A percentile compares a stretch with the other conserved stretches of the same genome.
Conservation (phyloP, 2,329 filamentous ascomycete genomes). For the Aspergillus sp. region DNA sequence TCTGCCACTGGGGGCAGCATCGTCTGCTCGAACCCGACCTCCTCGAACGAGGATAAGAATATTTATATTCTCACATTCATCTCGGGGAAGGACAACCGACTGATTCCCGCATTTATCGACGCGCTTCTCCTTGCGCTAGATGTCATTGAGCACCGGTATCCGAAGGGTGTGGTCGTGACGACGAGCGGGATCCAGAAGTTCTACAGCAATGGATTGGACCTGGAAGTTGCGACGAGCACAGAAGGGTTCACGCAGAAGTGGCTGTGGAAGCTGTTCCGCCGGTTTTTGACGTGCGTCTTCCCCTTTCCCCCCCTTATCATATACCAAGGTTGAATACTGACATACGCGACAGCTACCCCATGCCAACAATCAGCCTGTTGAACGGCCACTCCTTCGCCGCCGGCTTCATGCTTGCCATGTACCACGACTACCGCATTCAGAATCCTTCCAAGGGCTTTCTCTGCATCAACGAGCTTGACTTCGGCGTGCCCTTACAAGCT, state of each 20-base stretch:
- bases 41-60: slow-evolving; percentile 28
- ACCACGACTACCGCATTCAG: slow-evolving; percentile 77
- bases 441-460: slow-evolving; percentile 63
- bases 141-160: slow-evolving; percentile 61
- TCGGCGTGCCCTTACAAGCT: slow-evolving; percentile 67
- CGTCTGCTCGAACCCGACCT: slow-evolving; percentile 54
- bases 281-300: slow-evolving; percentile 51
- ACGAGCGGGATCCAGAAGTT: slow-evolving; percentile 71
- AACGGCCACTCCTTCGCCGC: slow-evolving; percentile 78
- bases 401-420: slow-evolving; percentile 73
- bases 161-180: slow-evolving; percentile 68
- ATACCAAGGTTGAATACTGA: slow-evolving; percentile 1
- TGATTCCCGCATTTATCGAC: slow-evolving; percentile 61
- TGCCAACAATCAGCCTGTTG: slow-evolving; percentile 73
- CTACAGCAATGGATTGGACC: slow-evolving; percentile 77
- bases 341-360: slow-evolving; percentile 52
- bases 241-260: slow-evolving; percentile 55
- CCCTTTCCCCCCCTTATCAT: neutral
- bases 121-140: slow-evolving; percentile 66
- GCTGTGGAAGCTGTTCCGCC: slow-evolving; percentile 59
- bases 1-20: slow-evolving; percentile 51
- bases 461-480: slow-evolving; percentile 75
- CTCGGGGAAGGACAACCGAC: slow-evolving; percentile 68
- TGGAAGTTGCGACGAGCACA: slow-evolving; percentile 56
- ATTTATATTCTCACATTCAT: slow-evolving; percentile 69